Evolutionary conservation across 2,329 filamentous ascomycete species (phyloP).

Genomic region (Trichoderma arundinaceum): DNA sequence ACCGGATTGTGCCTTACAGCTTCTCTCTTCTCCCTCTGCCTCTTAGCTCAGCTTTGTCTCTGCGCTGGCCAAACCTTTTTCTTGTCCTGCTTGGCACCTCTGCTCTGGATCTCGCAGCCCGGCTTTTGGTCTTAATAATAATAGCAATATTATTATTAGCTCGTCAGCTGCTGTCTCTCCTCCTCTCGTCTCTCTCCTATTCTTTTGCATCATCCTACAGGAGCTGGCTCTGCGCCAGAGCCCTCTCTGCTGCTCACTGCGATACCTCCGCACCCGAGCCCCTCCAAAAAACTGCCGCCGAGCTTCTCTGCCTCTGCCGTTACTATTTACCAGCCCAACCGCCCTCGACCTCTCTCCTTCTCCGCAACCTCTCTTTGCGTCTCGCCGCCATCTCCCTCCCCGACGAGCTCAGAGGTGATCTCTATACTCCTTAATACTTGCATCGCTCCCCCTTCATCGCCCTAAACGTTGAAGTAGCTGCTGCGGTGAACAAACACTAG

Average conservation of each 20-base stretch:
- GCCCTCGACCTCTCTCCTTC: slow-evolving; percentile 5
- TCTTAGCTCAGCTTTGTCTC: slow-evolving; percentile 11
- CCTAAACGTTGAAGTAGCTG: slow-evolving; percentile 6
- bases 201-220: slow-evolving; percentile 15
- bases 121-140: slow-evolving; percentile 10
- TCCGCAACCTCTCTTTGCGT: neutral
- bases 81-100: slow-evolving; percentile 17
- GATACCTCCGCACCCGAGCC: slow-evolving; percentile 19
- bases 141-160: slow-evolving; percentile 21
- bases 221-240: slow-evolving; percentile 33
- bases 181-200: slow-evolving; percentile 9
- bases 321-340: slow-evolving; percentile 15
- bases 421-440: neutral
- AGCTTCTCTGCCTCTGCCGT: neutral
- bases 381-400: neutral
- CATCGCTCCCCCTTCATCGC: slow-evolving; percentile 1
- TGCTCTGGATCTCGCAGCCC: slow-evolving; percentile 19
- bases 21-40: neutral
- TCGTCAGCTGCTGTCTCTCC: slow-evolving; percentile 17
- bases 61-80: neutral
- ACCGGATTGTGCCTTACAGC: slow-evolving; percentile 31
- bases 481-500: neutral
- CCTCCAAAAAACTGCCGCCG: slow-evolving; percentile 28
- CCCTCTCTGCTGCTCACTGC: slow-evolving; percentile 14
- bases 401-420: slow-evolving; percentile 7